phyloP scores from a whole-genome alignment of 2,329 filamentous ascomycete species.

The Neofusicoccum ribis region DNA sequence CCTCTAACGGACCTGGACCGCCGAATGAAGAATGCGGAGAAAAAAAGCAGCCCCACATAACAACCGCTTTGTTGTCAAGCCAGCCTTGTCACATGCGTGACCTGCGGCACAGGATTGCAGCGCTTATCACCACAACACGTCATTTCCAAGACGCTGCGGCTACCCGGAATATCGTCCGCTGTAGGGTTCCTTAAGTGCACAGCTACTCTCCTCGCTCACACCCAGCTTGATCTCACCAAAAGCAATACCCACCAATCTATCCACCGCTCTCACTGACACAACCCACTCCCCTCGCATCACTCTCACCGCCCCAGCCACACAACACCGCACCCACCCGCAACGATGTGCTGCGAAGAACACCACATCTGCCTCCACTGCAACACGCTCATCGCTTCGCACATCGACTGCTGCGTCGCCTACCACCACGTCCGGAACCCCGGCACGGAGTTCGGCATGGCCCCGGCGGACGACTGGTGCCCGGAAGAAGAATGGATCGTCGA shows the following conservation, averaged over 20 bases:
- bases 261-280: background rate
- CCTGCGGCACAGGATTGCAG: background rate
- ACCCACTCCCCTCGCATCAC: background rate
- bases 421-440: background rate
- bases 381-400: background rate
- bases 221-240: too few species aligned
- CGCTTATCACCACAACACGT: background rate
- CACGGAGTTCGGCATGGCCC: constrained; percentile 3
- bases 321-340: background rate
- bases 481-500: constrained; percentile 13
- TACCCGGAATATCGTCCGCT: too few species aligned
- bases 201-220: too few species aligned
- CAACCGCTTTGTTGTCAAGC: constrained; percentile 3
- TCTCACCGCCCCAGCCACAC: background rate
- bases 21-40: background rate
- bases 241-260: background rate
- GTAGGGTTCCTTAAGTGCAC: too few species aligned
- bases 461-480: background rate
- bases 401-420: constrained; percentile 3
- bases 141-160: background rate
- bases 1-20: background rate
- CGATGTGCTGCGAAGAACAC: constrained; percentile 9
- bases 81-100: background rate
- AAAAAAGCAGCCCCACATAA: background rate
- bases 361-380: constrained; percentile 5